Percentiles rank a stretch among this genome's conserved stretches.
These are phyloP conservation scores for Talaromyces marneffei DNA, from an alignment of 2,329 filamentous ascomycete species.

Conservation along the genomic window DNA sequence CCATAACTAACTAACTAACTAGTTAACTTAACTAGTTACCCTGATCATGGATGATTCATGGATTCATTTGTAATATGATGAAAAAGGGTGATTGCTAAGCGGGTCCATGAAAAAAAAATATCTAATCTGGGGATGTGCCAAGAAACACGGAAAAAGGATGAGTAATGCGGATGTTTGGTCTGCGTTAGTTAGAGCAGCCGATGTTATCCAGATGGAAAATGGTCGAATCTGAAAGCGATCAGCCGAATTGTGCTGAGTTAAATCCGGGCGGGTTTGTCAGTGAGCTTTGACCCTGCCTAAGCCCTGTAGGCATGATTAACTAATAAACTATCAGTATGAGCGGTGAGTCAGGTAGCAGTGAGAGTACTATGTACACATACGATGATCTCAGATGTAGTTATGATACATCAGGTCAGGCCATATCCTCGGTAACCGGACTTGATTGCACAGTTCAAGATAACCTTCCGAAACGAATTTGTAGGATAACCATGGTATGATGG, in stretches of 20 bases:
- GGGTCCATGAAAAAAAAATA: not conserved
- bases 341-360: not conserved
- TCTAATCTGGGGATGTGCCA: not conserved
- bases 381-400: no score
- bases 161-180: not conserved
- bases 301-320: not conserved
- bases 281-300: not conserved
- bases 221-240: not conserved
- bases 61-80: not conserved
- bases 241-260: not conserved
- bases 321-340: not conserved
- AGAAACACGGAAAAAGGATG: not conserved
- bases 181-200: no score
- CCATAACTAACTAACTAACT: no score
- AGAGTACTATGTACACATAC: not conserved
- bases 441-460: no score
- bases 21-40: no score
- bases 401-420: not conserved
- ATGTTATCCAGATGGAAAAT: not conserved
- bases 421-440: not conserved
- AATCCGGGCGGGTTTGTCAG: not conserved
- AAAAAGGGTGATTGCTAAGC: constrained; percentile 1
- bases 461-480: no score
- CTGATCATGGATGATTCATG: not conserved
- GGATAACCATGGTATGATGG: not conserved